Evolutionary conservation across 257 asterid species (phyloP).

Genomic region (Solanum piurae): DNA sequence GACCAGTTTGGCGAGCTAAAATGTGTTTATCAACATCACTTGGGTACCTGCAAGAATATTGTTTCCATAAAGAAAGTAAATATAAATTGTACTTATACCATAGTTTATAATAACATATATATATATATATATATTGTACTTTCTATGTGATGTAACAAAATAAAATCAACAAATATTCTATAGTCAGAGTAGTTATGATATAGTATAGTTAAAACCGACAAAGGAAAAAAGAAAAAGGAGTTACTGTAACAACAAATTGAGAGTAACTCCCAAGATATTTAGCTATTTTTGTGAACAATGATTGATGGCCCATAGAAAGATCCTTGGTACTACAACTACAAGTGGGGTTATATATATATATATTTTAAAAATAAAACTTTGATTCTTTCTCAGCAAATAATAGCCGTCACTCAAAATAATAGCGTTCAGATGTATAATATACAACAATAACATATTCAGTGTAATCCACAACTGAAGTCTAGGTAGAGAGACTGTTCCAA

Average conservation of each 20-base stretch:
- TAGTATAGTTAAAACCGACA: background rate
- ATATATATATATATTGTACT: background rate
- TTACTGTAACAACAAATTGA: background rate
- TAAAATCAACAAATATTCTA: background rate
- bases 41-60: conserved; percentile 63
- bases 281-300: conserved; percentile 14
- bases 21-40: conserved; percentile 96
- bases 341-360: background rate
- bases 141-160: background rate
- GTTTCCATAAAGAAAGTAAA: background rate
- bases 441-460: background rate
- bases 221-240: background rate
- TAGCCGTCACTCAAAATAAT: background rate
- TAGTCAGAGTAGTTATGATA: background rate
- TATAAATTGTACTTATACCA: background rate
- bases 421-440: background rate
- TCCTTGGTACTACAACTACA: conserved; percentile 4
- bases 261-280: conserved; percentile 20
- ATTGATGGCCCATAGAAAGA: conserved; percentile 26
- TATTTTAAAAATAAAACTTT: background rate
- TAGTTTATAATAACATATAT: background rate
- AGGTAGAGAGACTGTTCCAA: no score
- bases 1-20: conserved; percentile 95
- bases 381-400: conserved; percentile 4
- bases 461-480: background rate